Evolutionary conservation across 768 basidiomycete genomes (phyloP).

Genomic region (Trametes cubensis): DNA sequence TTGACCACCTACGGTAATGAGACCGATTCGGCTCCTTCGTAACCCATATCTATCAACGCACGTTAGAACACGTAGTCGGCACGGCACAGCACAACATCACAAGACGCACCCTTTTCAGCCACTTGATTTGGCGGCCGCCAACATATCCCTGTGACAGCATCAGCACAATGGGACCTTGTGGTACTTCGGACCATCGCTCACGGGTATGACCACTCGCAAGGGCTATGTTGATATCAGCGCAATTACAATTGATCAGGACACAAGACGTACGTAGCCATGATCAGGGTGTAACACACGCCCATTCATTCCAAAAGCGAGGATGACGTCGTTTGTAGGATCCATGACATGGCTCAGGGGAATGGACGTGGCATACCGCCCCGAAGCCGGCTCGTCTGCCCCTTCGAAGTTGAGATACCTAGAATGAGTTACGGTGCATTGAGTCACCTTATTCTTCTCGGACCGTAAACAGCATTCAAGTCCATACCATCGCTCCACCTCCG

Average conservation of each 20-base stretch:
- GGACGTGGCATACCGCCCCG: slow-evolving; percentile 27
- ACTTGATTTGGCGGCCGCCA: slow-evolving; percentile 30
- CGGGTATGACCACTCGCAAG: slow-evolving; percentile 27
- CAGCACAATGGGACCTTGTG: not conserved
- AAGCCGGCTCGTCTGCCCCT: slow-evolving; percentile 27
- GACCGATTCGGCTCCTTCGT: slow-evolving; percentile 26
- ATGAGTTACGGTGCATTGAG: no score
- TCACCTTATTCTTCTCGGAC: no score
- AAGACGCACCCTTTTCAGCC: slow-evolving; percentile 24
- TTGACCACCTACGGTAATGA: slow-evolving; percentile 23
- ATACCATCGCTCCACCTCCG: slow-evolving; percentile 24
- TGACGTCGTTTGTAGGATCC: slow-evolving; percentile 28
- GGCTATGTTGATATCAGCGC: slow-evolving; percentile 8
- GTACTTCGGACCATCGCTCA: not conserved
- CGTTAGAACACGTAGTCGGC: not conserved
- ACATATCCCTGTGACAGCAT: slow-evolving; percentile 15
- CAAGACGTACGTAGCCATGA: slow-evolving; percentile 26
- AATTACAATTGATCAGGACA: not conserved
- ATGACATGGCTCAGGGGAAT: slow-evolving; percentile 28
- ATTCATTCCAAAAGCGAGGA: slow-evolving; percentile 29
- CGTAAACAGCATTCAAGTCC: not conserved
- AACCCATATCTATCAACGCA: slow-evolving; percentile 19
- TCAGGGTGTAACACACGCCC: slow-evolving; percentile 30
- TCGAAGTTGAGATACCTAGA: slow-evolving; percentile 25
- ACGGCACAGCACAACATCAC: not conserved